phyloP scores from a whole-genome alignment of 2,329 filamentous ascomycete species.

The Cladosporium sp. region DNA sequence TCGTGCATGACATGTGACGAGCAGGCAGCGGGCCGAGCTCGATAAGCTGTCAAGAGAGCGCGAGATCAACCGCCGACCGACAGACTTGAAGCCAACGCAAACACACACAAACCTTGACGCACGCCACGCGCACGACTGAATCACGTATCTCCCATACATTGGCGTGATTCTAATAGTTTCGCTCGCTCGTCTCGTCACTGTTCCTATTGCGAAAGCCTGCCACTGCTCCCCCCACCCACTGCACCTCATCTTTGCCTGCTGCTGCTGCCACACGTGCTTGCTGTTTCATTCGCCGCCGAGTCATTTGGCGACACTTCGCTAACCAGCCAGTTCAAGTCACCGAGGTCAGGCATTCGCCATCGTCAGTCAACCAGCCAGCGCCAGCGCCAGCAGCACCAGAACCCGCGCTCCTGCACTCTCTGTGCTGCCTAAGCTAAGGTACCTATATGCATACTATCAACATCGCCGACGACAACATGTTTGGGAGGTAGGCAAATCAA shows the following conservation, averaged over 20 bases:
- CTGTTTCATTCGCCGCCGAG: constrained; percentile 4
- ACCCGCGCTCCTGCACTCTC: neutral
- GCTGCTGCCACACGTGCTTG: constrained; percentile 2
- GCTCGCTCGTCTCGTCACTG: no score
- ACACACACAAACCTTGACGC: neutral
- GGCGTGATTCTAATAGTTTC: neutral
- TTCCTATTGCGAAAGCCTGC: no score
- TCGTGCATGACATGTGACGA: no score
- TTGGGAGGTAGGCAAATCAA: constrained; percentile 1
- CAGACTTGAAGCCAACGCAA: no score
- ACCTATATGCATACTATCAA: constrained; percentile 2
- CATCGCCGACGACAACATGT: neutral
- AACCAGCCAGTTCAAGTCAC: constrained; percentile 1
- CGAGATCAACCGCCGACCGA: no score
- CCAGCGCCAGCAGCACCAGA: neutral
- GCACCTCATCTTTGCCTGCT: no score
- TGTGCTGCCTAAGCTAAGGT: constrained; percentile 12
- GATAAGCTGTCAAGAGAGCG: no score
- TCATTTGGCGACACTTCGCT: constrained; percentile 8
- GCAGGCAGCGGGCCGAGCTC: no score
- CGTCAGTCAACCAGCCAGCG: neutral
- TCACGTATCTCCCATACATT: neutral
- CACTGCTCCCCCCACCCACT: no score
- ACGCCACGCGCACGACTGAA: neutral
- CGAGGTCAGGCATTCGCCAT: constrained; percentile 5